Evolutionary conservation across 345 rosid genomes (phyloP).

Genomic region (Camelina laxa): DNA sequence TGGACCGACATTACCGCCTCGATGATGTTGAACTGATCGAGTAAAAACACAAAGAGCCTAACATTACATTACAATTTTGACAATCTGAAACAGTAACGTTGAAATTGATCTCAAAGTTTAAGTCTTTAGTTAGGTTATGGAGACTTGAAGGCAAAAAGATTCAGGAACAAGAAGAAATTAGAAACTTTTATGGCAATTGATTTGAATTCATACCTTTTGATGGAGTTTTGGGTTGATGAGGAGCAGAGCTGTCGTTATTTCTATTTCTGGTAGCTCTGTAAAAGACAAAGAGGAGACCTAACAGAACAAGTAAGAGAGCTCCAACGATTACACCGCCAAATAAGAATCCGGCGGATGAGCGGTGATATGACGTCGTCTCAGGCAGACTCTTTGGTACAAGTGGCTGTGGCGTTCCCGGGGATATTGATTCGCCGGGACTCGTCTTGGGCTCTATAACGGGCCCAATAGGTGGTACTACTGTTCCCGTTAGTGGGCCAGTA

Average conservation of each 20-base stretch:
- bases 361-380: slow-evolving; percentile 40
- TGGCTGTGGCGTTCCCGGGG: slow-evolving; percentile 38
- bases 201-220: slow-evolving; percentile 27
- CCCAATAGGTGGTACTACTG: slow-evolving; percentile 19
- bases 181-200: background rate
- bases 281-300: slow-evolving; percentile 44
- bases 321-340: slow-evolving; percentile 39
- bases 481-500: slow-evolving; percentile 22
- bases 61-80: background rate
- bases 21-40: slow-evolving; percentile 41
- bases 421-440: slow-evolving; percentile 16
- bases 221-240: slow-evolving; percentile 23
- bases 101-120: background rate
- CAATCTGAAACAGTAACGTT: slow-evolving; percentile 1
- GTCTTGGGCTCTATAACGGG: slow-evolving; percentile 36
- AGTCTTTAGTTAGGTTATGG: background rate
- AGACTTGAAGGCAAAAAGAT: background rate
- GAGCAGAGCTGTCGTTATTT: slow-evolving; percentile 27
- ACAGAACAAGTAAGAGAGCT: slow-evolving; percentile 39
- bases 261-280: slow-evolving; percentile 45
- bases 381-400: slow-evolving; percentile 42
- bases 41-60: background rate
- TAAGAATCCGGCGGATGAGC: slow-evolving; percentile 39
- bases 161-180: too few relatives aligned
- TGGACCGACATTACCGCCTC: slow-evolving; percentile 25